Conservation (phyloP, 805 yeast genomes). For the Lipomyces japonicus region DNA sequence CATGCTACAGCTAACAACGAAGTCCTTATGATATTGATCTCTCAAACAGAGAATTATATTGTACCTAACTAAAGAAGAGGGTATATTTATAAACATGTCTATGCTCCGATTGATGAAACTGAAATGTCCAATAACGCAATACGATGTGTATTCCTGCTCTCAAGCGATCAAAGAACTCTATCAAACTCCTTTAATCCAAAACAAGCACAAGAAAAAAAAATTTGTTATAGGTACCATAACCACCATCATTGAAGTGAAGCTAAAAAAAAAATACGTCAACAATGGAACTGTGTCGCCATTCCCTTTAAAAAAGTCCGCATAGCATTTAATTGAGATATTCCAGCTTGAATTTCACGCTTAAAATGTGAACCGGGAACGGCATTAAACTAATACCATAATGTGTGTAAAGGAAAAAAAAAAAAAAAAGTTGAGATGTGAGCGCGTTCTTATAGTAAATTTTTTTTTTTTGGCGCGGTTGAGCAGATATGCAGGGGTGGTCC, state of each 20-base stretch:
- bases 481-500: constrained; percentile 10
- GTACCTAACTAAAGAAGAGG: no score
- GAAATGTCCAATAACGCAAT: no score
- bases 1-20: not conserved
- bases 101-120: no score
- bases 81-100: no score
- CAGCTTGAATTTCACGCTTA: not conserved
- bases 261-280: constrained; percentile 3
- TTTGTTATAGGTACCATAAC: constrained; percentile 25
- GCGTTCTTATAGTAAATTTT: not conserved
- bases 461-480: not conserved
- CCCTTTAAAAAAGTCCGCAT: constrained; percentile 4
- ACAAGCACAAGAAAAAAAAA: constrained; percentile 25
- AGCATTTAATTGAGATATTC: constrained; percentile 9
- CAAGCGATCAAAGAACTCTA: constrained; percentile 17
- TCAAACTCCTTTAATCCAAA: constrained; percentile 17
- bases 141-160: constrained; percentile 27
- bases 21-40: not conserved
- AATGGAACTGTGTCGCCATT: constrained; percentile 26
- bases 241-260: constrained; percentile 18
- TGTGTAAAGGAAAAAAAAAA: constrained; percentile 7
- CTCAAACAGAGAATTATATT: not conserved
- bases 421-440: not conserved
- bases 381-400: constrained; percentile 15
- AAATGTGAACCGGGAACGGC: constrained; percentile 6